These are phyloP conservation scores for Cylindrotheca fusiformis DNA, from an alignment of 108 stramenopile species.

Conservation along the genomic window DNA sequence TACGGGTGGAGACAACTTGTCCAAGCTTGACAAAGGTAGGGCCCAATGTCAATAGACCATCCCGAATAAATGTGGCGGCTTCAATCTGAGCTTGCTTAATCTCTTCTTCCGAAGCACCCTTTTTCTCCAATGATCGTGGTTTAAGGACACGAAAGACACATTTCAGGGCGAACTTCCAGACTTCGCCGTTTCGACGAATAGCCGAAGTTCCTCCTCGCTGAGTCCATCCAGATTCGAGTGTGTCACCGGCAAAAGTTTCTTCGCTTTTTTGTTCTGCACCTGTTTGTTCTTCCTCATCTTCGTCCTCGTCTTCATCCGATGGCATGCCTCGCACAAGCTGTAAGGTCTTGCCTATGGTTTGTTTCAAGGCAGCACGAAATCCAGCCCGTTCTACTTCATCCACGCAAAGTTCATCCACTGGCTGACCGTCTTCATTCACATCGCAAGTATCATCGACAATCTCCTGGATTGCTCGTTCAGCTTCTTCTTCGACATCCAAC, in stretches of 20 bases:
- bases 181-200: constrained; percentile 75
- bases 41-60: constrained; percentile 83
- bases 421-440: constrained; percentile 51
- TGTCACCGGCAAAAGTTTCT: constrained; percentile 57
- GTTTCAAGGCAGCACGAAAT: constrained; percentile 53
- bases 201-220: constrained; percentile 59
- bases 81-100: constrained; percentile 58
- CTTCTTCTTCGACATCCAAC: constrained; percentile 49
- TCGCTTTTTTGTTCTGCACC: not conserved
- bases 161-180: constrained; percentile 87
- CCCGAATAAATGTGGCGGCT: constrained; percentile 84
- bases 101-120: constrained; percentile 67
- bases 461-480: constrained; percentile 48
- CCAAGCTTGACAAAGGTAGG: constrained; percentile 95
- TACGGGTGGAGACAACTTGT: constrained; percentile 66
- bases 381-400: constrained; percentile 55
- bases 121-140: constrained; percentile 66
- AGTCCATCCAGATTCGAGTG: constrained; percentile 79
- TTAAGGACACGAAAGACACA: constrained; percentile 74
- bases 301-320: constrained; percentile 27
- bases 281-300: constrained; percentile 11
- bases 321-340: constrained; percentile 42
- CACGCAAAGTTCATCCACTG: constrained; percentile 61
- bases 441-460: constrained; percentile 71
- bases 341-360: constrained; percentile 49